These are phyloP conservation scores for Nephelium lappaceum DNA, from an alignment of 345 rosid genomes.

Conservation along the genomic window DNA sequence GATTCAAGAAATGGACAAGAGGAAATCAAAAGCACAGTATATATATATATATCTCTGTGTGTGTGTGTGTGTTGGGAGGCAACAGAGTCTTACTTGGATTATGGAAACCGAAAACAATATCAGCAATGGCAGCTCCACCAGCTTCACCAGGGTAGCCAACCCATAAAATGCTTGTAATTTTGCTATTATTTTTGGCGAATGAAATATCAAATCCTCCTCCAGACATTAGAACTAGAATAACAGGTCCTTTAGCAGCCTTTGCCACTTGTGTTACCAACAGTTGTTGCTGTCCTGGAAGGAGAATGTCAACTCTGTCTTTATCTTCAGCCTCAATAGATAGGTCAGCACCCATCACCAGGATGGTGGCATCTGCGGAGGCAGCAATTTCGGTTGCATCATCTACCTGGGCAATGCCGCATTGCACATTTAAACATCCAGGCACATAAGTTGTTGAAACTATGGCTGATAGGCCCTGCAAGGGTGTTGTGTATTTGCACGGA, in stretches of 20 bases:
- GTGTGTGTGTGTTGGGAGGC: no score
- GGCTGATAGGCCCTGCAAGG: conserved; percentile 72
- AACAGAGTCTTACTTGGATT: conserved; percentile 67
- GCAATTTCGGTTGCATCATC: conserved; percentile 62
- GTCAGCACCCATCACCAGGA: conserved; percentile 81
- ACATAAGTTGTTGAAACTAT: conserved; percentile 54
- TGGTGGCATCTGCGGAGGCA: conserved; percentile 66
- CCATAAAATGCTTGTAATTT: conserved; percentile 82
- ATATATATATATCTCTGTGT: no score
- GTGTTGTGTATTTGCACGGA: conserved; percentile 85
- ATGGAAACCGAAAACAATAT: conserved; percentile 66
- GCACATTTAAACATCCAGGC: conserved; percentile 72
- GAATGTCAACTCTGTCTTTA: conserved; percentile 60
- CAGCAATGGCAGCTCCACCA: conserved; percentile 91
- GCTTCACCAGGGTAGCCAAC: conserved; percentile 96
- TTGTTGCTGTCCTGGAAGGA: conserved; percentile 82
- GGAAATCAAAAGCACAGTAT: no score
- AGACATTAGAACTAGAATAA: conserved; percentile 86
- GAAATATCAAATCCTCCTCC: conserved; percentile 90
- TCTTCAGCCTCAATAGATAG: conserved; percentile 74
- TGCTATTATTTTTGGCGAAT: conserved; percentile 60
- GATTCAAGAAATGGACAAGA: no score
- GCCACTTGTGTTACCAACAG: conserved; percentile 65
- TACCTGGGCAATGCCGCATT: conserved; percentile 63
- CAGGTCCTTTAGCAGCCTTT: conserved; percentile 75